Evolutionary conservation across 495 filamentous ascomycete species (phyloP), one percentile per base, ranked within the genome.

Genomic region (Annulohypoxylon nitens): DNA sequence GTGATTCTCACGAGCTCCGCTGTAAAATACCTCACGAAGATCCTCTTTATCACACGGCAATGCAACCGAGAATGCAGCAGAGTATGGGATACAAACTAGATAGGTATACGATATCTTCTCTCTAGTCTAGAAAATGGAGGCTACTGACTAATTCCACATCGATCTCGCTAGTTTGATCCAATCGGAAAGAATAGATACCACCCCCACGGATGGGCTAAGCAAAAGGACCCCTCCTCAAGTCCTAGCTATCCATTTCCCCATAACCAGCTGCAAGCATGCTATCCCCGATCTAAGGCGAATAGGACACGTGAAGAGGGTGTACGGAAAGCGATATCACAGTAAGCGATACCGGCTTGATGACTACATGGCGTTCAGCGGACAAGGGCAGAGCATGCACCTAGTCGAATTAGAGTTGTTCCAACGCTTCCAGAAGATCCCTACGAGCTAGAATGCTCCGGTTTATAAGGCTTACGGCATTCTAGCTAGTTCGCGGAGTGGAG

Each of bases 401-500:
- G 41, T 47, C 59, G 18, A 61, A 33, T 48, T 61, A 30, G 26
- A 48, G 43, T n/a, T 34, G n/a, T 51, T 63, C 30, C 9, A 63
- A 51, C 23, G 12, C 60, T 51, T 51, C 60, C 20, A 51, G 60
- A 63, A 51, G 4, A 9, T 5, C n/a, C 14, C 18, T 50, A 43
- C 39, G 16, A 60, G 57, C 16, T n/a, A 26, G 30, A 37, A 26
- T 43, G 43, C 43, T 39, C 57, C 12, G 25, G 57, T 60, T 60
- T 60, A 60, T 60, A 41, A 60, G 37, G 20, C 20, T 26, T 70
- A 61, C 16, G 39, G 25, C 43, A 64, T 60, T 37, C 34, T 51
- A 34, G 59, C 39, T 16, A 11, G 18, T 14, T 43, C 12, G 12
- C 36, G 8, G 9, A 16, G 50, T 43, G 63, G 64, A n/a, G 39